Evolutionary conservation across 805 yeast species (phyloP).

Genomic region (Candida oleophila): DNA sequence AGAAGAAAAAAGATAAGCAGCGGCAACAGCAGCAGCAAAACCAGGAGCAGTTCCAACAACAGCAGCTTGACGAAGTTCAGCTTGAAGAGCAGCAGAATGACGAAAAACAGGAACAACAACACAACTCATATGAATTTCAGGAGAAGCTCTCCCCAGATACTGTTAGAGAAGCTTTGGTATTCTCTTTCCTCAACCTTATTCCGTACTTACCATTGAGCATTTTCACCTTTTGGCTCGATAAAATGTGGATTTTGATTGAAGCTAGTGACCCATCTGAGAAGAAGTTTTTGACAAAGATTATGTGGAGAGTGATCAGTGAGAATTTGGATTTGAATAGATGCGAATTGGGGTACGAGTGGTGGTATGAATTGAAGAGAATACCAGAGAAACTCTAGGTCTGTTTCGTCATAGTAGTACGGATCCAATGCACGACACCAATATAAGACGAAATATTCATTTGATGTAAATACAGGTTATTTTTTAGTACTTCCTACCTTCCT

Average conservation of each 20-base stretch:
- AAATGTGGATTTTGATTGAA: conserved; percentile 34
- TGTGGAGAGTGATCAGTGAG: conserved; percentile 59
- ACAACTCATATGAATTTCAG: conserved; percentile 21
- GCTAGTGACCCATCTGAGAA: conserved; percentile 38
- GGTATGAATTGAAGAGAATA: conserved; percentile 45
- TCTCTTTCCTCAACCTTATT: conserved; percentile 48
- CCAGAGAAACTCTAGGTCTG: conserved; percentile 1
- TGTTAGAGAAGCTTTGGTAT: conserved; percentile 47
- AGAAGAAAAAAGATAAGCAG: not conserved
- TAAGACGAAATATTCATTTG: too few species aligned
- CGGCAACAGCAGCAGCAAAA: not conserved
- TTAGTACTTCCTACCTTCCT: too few species aligned
- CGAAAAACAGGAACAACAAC: too few species aligned
- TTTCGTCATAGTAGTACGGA: too few species aligned
- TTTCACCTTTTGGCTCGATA: conserved; percentile 48
- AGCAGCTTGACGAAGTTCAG: too few species aligned
- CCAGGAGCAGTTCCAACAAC: too few species aligned
- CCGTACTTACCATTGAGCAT: conserved; percentile 49
- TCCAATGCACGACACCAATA: not conserved
- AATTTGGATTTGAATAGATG: conserved; percentile 58
- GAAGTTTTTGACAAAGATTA: conserved; percentile 32
- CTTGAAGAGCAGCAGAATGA: too few species aligned
- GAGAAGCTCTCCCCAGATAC: conserved; percentile 35
- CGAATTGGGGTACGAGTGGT: conserved; percentile 57
- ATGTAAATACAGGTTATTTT: too few species aligned